Evolutionary conservation across 257 asterid genomes (phyloP).

Genomic region (Solanum bulbocastanum): DNA sequence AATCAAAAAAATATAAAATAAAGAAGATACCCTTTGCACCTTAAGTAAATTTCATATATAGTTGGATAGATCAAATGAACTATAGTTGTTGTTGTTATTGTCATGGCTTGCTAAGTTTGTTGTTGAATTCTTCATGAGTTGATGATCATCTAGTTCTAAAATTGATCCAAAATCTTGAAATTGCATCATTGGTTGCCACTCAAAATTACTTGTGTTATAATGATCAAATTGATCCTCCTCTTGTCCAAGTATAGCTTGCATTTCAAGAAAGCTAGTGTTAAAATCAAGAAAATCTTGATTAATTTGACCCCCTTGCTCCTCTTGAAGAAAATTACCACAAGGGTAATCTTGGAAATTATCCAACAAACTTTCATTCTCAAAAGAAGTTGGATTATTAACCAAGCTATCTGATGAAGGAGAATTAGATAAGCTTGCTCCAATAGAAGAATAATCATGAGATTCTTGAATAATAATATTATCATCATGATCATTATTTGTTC

Average conservation of each 20-base stretch:
- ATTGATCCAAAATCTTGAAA: slow-evolving; percentile 48
- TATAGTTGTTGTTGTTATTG: slow-evolving; percentile 31
- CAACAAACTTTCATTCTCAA: slow-evolving; percentile 19
- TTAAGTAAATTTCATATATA: slow-evolving; percentile 19
- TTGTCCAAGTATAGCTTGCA: slow-evolving; percentile 31
- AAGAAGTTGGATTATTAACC: slow-evolving; percentile 3
- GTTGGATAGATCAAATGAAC: slow-evolving; percentile 50
- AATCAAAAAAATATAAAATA: not conserved
- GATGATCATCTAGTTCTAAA: slow-evolving; percentile 31
- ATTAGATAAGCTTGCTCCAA: slow-evolving; percentile 27
- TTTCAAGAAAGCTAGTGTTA: slow-evolving; percentile 17
- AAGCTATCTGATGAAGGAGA: slow-evolving; percentile 30
- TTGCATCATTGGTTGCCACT: slow-evolving; percentile 26
- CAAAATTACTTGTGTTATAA: slow-evolving; percentile 19
- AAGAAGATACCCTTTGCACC: not conserved
- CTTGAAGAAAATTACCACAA: slow-evolving; percentile 11
- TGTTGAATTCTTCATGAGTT: slow-evolving; percentile 5
- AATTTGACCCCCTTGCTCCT: slow-evolving; percentile 7
- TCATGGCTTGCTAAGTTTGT: slow-evolving; percentile 23
- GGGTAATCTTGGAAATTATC: slow-evolving; percentile 13
- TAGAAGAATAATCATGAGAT: slow-evolving; percentile 21
- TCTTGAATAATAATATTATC: not conserved
- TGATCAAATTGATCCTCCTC: slow-evolving; percentile 23
- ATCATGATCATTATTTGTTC: slow-evolving; percentile 1
- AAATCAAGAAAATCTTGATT: slow-evolving; percentile 29